A percentile compares a stretch with the other conserved stretches of the same genome.
Conservation (phyloP, 1,139 yeast species). For the Yamadazyma membranifaciens region DNA sequence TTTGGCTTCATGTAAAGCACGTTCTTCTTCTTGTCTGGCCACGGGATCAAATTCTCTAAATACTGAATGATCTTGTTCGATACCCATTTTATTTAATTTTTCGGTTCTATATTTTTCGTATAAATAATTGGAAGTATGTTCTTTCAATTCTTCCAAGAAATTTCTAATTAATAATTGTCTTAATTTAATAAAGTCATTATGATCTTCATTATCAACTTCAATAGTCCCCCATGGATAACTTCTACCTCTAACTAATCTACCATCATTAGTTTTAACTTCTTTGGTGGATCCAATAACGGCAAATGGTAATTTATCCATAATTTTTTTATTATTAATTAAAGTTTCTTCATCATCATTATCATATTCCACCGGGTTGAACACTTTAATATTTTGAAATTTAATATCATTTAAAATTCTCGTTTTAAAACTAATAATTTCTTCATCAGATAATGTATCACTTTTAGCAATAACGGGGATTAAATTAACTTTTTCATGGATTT, state of each 20-base stretch:
- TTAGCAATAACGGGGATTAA: slow-evolving; percentile 94
- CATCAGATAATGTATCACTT: slow-evolving; percentile 89
- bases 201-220: slow-evolving; percentile 93
- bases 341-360: slow-evolving; percentile 90
- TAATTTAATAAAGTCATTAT: slow-evolving; percentile 88
- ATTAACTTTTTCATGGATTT: slow-evolving; percentile 87
- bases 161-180: slow-evolving; percentile 88
- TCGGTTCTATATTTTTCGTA: slow-evolving; percentile 90
- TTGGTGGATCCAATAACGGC: slow-evolving; percentile 92
- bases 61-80: slow-evolving; percentile 87
- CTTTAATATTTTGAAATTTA: slow-evolving; percentile 67
- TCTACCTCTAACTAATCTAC: slow-evolving; percentile 87
- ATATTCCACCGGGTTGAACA: slow-evolving; percentile 76
- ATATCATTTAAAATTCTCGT: slow-evolving; percentile 74
- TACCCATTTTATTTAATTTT: slow-evolving; percentile 79
- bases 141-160: slow-evolving; percentile 92
- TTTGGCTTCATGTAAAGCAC: slow-evolving; percentile 89
- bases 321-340: slow-evolving; percentile 58
- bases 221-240: slow-evolving; percentile 97
- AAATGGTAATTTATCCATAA: slow-evolving; percentile 78
- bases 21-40: slow-evolving; percentile 91
- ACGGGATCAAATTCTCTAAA: slow-evolving; percentile 95
- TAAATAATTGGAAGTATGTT: slow-evolving; percentile 69
- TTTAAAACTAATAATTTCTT: slow-evolving; percentile 77
- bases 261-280: slow-evolving; percentile 71